phyloP scores from a whole-genome alignment of 768 basidiomycete genomes.

The Mycena albidolilacea region DNA sequence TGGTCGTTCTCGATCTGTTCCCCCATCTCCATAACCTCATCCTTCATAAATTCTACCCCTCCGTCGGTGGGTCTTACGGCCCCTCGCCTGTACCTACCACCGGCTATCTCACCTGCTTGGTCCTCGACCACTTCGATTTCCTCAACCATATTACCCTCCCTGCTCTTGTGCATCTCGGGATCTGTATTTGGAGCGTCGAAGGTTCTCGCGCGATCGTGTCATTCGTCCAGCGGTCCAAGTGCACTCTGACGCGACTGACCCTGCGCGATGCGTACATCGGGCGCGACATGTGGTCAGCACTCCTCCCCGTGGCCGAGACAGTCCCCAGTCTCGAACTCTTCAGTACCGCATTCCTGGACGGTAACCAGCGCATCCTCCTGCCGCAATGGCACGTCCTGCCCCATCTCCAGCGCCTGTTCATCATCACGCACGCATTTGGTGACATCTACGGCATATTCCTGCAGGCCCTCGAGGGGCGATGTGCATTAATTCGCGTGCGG shows the following conservation, averaged over 20 bases:
- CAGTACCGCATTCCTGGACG: no score
- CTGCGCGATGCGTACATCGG: background rate
- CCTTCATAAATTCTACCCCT: background rate
- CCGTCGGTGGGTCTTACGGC: no score
- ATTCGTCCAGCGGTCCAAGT: background rate
- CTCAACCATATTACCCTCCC: background rate
- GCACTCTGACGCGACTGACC: background rate
- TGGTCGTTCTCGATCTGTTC: background rate
- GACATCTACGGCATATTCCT: no score
- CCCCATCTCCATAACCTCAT: background rate
- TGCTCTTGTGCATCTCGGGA: background rate
- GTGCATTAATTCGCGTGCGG: no score
- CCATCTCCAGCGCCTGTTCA: no score
- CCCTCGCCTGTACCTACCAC: background rate
- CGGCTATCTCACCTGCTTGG: background rate
- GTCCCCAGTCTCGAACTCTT: background rate
- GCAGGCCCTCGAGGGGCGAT: no score
- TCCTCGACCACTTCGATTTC: background rate
- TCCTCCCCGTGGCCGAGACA: background rate
- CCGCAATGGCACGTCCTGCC: background rate
- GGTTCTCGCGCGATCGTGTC: background rate
- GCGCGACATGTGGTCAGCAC: background rate
- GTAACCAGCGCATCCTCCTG: no score
- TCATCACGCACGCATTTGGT: no score
- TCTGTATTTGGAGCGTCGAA: background rate